Evolutionary conservation across 352 stramenopile species (phyloP).

Genomic region (Pythium aristosporum): DNA sequence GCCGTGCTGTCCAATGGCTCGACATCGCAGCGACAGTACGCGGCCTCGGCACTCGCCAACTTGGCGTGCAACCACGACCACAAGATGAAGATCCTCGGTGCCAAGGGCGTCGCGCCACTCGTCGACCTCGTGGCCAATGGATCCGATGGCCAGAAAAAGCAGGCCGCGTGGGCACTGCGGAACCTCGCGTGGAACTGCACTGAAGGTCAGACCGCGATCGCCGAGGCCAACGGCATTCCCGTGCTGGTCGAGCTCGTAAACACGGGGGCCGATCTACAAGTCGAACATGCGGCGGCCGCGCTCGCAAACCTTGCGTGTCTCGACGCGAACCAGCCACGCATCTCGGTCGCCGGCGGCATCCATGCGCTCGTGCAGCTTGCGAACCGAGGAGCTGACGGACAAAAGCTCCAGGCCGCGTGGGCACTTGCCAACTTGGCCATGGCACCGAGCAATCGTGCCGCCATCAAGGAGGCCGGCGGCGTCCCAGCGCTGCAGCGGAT

Average conservation of each 20-base stretch:
- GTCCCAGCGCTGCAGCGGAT: slow-evolving; percentile 13
- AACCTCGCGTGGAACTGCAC: slow-evolving; percentile 24
- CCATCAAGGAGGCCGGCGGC: slow-evolving; percentile 19
- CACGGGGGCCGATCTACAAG: slow-evolving; percentile 13
- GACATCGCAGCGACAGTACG: slow-evolving; percentile 19
- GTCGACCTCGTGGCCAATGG: slow-evolving; percentile 14
- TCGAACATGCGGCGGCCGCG: slow-evolving; percentile 19
- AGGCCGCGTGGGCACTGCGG: slow-evolving; percentile 20
- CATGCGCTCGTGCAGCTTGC: slow-evolving; percentile 14
- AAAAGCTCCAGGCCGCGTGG: slow-evolving; percentile 27
- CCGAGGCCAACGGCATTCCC: slow-evolving; percentile 8
- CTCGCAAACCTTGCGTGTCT: slow-evolving; percentile 17
- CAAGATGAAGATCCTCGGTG: slow-evolving; percentile 17
- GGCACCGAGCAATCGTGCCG: slow-evolving; percentile 4
- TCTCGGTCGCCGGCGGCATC: slow-evolving; percentile 15
- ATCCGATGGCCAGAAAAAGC: slow-evolving; percentile 23
- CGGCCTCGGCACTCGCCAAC: slow-evolving; percentile 22
- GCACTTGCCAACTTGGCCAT: slow-evolving; percentile 23
- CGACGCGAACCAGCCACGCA: slow-evolving; percentile 15
- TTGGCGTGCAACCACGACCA: slow-evolving; percentile 16
- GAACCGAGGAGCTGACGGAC: slow-evolving; percentile 9
- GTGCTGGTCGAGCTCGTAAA: slow-evolving; percentile 14
- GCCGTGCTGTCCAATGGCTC: slow-evolving; percentile 2
- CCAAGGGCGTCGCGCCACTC: slow-evolving; percentile 7
- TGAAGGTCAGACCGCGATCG: slow-evolving; percentile 18